A percentile compares a stretch with the other conserved stretches of the same genome.
These are phyloP conservation scores for Corynespora cassiicola DNA, from an alignment of 2,329 filamentous ascomycete species.

Conservation along the genomic window DNA sequence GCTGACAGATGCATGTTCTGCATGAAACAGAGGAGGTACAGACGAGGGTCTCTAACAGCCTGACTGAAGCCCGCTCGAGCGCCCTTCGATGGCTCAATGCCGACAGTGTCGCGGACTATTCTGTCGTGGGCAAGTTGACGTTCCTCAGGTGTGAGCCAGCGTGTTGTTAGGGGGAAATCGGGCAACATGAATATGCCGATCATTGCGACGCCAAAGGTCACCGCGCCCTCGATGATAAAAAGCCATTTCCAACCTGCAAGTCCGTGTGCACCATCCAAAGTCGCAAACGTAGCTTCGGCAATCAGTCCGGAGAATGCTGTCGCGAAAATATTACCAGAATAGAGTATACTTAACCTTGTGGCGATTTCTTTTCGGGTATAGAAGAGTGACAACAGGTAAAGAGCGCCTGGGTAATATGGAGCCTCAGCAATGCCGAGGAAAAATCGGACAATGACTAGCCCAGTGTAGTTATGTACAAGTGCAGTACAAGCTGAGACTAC, in stretches of 20 bases:
- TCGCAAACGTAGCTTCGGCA: constrained; percentile 21
- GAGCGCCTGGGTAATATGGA: constrained; percentile 63
- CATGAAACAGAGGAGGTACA: constrained; percentile 63
- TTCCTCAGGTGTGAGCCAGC: constrained; percentile 51
- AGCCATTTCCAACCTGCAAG: constrained; percentile 26
- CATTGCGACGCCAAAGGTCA: constrained; percentile 35
- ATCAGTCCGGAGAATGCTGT: constrained; percentile 21
- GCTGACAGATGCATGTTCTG: constrained; percentile 63
- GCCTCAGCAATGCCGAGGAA: constrained; percentile 24
- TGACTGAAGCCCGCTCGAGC: constrained; percentile 57
- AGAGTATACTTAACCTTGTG: constrained; percentile 18
- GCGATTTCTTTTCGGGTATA: constrained; percentile 61
- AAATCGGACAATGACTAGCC: constrained; percentile 24
- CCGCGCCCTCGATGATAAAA: constrained; percentile 31
- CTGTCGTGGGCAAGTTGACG: constrained; percentile 29
- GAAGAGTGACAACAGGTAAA: constrained; percentile 67
- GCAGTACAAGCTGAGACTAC: constrained; percentile 27
- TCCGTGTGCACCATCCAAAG: constrained; percentile 21
- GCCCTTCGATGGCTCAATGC: constrained; percentile 41
- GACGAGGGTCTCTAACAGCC: constrained; percentile 57
- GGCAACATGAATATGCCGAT: constrained; percentile 40
- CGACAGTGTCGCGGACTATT: constrained; percentile 53
- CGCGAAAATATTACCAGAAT: constrained; percentile 20
- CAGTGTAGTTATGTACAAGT: constrained; percentile 23
- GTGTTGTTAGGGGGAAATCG: constrained; percentile 31